phyloP scores from a whole-genome alignment of 2,329 filamentous ascomycete species.

The Lecanicillium sp. region DNA sequence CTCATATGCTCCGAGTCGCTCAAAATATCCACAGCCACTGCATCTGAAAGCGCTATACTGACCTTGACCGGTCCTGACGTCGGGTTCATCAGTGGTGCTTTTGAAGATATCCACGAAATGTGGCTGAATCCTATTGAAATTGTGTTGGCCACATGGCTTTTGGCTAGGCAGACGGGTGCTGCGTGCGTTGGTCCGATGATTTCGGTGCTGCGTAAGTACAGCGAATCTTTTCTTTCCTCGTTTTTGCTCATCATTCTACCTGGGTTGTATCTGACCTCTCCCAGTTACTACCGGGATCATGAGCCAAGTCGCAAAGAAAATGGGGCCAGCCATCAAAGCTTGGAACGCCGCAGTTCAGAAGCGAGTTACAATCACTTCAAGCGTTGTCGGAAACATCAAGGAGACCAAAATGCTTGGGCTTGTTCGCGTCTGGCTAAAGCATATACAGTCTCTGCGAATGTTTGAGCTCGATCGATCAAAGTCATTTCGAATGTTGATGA shows the following conservation, averaged over 20 bases:
- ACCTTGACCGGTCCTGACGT: conserved; percentile 10
- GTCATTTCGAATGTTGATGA: conserved; percentile 12
- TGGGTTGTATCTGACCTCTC: no score
- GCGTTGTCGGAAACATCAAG: conserved; percentile 20
- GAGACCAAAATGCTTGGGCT: conserved; percentile 23
- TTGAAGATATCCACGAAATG: conserved; percentile 8
- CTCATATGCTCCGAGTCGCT: conserved; percentile 11
- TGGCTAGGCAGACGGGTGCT: conserved; percentile 8
- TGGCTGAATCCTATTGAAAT: conserved; percentile 11
- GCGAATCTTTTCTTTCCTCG: neutral
- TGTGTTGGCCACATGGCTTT: conserved; percentile 8
- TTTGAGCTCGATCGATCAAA: conserved; percentile 14
- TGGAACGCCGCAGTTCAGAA: conserved; percentile 21
- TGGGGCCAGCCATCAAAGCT: conserved; percentile 11
- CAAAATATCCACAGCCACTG: neutral
- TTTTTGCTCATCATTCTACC: no score
- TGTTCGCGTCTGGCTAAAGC: conserved; percentile 9
- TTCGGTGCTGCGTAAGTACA: conserved; percentile 8
- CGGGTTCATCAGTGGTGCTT: conserved; percentile 6
- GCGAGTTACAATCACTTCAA: conserved; percentile 17
- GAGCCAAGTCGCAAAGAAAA: conserved; percentile 10
- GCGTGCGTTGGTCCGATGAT: conserved; percentile 10
- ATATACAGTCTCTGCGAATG: conserved; percentile 13
- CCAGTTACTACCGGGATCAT: conserved; percentile 1
- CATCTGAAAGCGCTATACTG: conserved; percentile 1